Percentiles rank a stretch among this genome's conserved stretches.
These are phyloP conservation scores for Cordia subcordata DNA, from an alignment of 257 asterid species.

Conservation along the genomic window DNA sequence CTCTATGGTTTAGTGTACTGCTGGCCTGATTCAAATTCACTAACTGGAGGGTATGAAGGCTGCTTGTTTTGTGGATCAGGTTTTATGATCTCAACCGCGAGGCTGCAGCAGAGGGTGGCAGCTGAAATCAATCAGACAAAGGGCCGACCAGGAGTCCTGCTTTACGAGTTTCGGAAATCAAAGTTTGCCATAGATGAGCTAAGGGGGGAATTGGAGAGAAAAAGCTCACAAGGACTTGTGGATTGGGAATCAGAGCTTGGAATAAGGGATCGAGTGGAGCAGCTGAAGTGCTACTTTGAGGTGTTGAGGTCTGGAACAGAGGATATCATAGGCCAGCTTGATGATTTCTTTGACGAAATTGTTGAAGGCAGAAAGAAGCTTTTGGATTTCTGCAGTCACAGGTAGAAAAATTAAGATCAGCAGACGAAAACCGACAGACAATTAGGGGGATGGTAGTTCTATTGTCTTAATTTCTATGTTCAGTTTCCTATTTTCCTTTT, in stretches of 20 bases:
- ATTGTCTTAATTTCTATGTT: too few relatives aligned
- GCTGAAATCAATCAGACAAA: slow-evolving; percentile 40
- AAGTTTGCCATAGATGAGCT: slow-evolving; percentile 67
- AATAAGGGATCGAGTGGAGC: slow-evolving; percentile 61
- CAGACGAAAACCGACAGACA: background rate
- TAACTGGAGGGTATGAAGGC: slow-evolving; percentile 43
- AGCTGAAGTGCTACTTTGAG: slow-evolving; percentile 56
- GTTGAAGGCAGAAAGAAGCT: slow-evolving; percentile 95
- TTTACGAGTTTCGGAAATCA: slow-evolving; percentile 64
- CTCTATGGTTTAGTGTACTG: slow-evolving; percentile 61
- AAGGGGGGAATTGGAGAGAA: slow-evolving; percentile 65
- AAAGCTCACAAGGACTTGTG: slow-evolving; percentile 42
- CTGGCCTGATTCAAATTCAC: slow-evolving; percentile 55
- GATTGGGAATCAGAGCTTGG: slow-evolving; percentile 65
- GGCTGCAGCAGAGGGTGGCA: slow-evolving; percentile 67
- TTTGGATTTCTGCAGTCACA: slow-evolving; percentile 83
- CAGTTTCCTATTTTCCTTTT: too few relatives aligned
- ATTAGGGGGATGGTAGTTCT: background rate
- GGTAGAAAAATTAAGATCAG: slow-evolving; percentile 28
- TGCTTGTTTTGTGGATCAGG: slow-evolving; percentile 64
- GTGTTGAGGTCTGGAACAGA: slow-evolving; percentile 64
- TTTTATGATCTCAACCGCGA: slow-evolving; percentile 66
- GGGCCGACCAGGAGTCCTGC: slow-evolving; percentile 47
- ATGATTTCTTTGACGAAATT: slow-evolving; percentile 92
- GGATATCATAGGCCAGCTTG: slow-evolving; percentile 66